Conservation (phyloP, 495 filamentous ascomycete species). For the Xylona heveae region DNA sequence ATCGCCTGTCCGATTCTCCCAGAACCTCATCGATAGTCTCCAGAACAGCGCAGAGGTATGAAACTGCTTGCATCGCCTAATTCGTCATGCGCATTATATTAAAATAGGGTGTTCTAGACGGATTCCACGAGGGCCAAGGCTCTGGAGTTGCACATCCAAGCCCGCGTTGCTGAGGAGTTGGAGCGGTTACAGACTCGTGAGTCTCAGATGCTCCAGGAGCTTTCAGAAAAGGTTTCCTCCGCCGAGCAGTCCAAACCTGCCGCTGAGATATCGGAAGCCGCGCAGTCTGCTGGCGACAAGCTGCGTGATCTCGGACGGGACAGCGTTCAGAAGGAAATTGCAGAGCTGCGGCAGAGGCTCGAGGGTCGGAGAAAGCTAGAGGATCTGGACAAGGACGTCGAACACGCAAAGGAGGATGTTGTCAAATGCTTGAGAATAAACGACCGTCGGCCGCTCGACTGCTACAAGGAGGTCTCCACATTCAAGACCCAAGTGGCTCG, state of each 20-base stretch:
- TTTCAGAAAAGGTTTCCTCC: constrained; percentile 32
- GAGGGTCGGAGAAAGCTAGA: constrained; percentile 52
- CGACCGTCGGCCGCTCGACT: constrained; percentile 80
- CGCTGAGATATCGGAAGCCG: constrained; percentile 13
- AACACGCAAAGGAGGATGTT: constrained; percentile 54
- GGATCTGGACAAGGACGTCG: constrained; percentile 39
- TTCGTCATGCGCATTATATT: constrained; percentile 2
- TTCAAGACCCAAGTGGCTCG: constrained; percentile 34
- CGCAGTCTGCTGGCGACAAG: constrained; percentile 16
- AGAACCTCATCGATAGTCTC: constrained; percentile 59
- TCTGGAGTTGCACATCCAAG: constrained; percentile 73
- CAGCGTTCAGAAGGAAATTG: constrained; percentile 41
- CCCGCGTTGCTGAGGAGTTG: constrained; percentile 70
- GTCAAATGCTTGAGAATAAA: constrained; percentile 66
- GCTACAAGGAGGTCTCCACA: constrained; percentile 79
- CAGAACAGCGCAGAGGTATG: constrained; percentile 70
- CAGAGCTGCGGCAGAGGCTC: constrained; percentile 49
- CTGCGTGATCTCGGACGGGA: constrained; percentile 22
- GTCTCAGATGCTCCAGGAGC: constrained; percentile 32
- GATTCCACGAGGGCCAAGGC: constrained; percentile 66
- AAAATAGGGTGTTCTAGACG: constrained; percentile 28
- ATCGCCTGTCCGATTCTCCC: constrained; percentile 70
- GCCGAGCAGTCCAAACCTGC: constrained; percentile 5
- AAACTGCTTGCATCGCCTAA: constrained; percentile 3
- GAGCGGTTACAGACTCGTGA: constrained; percentile 42